Base-by-base conservation (phyloP, 1,139 yeast genomes). In the Kurtzmaniella quercitrusa region DNA sequence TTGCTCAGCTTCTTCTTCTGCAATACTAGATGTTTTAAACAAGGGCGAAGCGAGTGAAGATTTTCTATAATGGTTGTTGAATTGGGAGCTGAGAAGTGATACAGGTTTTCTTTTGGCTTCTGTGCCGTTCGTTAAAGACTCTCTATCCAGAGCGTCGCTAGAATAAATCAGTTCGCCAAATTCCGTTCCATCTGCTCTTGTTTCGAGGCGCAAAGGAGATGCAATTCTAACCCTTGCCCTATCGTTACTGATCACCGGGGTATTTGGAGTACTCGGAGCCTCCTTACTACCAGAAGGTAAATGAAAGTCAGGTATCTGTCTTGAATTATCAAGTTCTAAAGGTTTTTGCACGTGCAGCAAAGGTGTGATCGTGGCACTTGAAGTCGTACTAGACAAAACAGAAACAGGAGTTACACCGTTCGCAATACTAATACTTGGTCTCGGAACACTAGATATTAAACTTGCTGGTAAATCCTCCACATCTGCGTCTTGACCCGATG, bases 11-110 rank as follows among this genome's bases (percentile, higher is more conserved):
- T 30, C 34, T 12, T 30, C 18, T 16, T 30, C 34, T 6, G 30
- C 5, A 9, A 9, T 26, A 9, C 14, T 26, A n/a, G 63, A 53
- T 1, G 78, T 68, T 38, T 59, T 54, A 1, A 77, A 75, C 43
- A 70, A 69, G 15, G 75, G 72, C 7, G 57, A 59, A 36, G 53
- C 51, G 3, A 62, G 54, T 1, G 74, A 74, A 20, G 67, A 73
- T 45, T 72, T 74, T 45, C 65, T 68, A 52, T 74, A 74, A 49
- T 76, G 80, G 47, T 75, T 75, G 43, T 68, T 70, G 53, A 61
- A 74, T 41, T 60, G 61, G 41, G 53, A 52, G 44, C 52, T 43
- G 36, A 38, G 42, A 36, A 45, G 36, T 14, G 39, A 21, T 2
- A 26, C 18, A 4, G 34, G 16, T 12, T 16, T 14, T 14, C 12